Evolutionary conservation across 208 protist species (phyloP).

Genomic region (Leishmania gerbilli): DNA sequence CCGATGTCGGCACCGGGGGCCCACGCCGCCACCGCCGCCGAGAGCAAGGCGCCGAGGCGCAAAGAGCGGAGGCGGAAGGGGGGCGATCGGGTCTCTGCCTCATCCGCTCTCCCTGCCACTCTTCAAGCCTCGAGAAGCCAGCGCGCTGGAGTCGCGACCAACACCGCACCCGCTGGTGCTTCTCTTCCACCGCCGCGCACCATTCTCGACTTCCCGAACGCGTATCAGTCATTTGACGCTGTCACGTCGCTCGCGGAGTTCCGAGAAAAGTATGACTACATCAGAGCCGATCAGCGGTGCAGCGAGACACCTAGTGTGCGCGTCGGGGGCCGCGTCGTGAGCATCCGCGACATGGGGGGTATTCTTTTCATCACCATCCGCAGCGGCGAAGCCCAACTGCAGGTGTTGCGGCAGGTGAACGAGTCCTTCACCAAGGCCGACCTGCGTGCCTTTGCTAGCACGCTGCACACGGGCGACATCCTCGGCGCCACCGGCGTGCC

Average conservation of each 20-base stretch:
- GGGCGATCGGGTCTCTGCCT: neutral
- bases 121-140: neutral
- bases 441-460: constrained; percentile 49
- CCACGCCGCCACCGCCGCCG: neutral
- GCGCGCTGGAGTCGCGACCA: neutral
- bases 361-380: constrained; percentile 86
- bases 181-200: constrained; percentile 33
- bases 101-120: neutral
- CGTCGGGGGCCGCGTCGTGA: constrained; percentile 74
- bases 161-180: neutral
- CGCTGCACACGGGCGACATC: constrained; percentile 82
- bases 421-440: constrained; percentile 51
- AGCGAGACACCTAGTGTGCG: constrained; percentile 37
- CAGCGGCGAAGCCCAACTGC: constrained; percentile 59
- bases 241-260: constrained; percentile 58
- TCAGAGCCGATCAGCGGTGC: constrained; percentile 18
- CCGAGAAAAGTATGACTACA: constrained; percentile 37
- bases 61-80: neutral
- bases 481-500: constrained; percentile 80
- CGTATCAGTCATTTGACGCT: constrained; percentile 70
- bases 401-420: constrained; percentile 68
- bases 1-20: neutral
- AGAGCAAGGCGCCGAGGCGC: neutral
- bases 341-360: constrained; percentile 81
- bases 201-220: constrained; percentile 42